Percentiles rank a stretch among this genome's conserved stretches.
phyloP scores from a whole-genome alignment of 345 rosid genomes.

The Reutealis trisperma region DNA sequence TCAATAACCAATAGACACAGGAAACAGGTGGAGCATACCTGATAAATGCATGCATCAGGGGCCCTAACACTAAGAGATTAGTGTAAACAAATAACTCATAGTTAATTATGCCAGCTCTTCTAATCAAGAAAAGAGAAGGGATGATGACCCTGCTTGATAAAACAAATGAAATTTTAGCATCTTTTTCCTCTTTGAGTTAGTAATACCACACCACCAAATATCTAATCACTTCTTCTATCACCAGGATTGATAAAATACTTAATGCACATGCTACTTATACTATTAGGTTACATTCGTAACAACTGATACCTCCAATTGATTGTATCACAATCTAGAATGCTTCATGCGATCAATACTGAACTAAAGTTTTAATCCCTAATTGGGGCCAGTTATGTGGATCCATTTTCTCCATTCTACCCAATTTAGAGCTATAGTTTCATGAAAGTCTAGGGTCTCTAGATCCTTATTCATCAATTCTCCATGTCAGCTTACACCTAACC shows the following conservation, averaged over 20 bases:
- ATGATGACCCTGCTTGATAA: background rate
- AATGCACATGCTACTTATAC: background rate
- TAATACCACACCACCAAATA: background rate
- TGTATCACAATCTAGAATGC: background rate
- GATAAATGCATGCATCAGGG: background rate
- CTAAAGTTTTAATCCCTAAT: too few species aligned
- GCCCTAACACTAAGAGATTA: background rate
- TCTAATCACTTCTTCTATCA: background rate
- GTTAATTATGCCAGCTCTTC: background rate
- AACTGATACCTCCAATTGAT: background rate
- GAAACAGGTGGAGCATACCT: background rate
- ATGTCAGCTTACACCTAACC: too few species aligned
- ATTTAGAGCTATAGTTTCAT: too few species aligned
- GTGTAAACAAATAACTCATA: background rate
- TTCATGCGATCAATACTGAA: background rate
- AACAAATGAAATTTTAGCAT: background rate
- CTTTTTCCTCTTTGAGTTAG: background rate
- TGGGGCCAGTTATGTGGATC: too few species aligned
- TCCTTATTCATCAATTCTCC: too few species aligned
- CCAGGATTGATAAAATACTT: background rate
- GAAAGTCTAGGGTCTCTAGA: too few species aligned
- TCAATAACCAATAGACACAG: background rate
- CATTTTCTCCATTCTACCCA: too few species aligned
- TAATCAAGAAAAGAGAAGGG: background rate
- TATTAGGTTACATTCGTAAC: background rate